phyloP scores from a whole-genome alignment of 768 basidiomycete species.

The Pleurotus pulmonarius region DNA sequence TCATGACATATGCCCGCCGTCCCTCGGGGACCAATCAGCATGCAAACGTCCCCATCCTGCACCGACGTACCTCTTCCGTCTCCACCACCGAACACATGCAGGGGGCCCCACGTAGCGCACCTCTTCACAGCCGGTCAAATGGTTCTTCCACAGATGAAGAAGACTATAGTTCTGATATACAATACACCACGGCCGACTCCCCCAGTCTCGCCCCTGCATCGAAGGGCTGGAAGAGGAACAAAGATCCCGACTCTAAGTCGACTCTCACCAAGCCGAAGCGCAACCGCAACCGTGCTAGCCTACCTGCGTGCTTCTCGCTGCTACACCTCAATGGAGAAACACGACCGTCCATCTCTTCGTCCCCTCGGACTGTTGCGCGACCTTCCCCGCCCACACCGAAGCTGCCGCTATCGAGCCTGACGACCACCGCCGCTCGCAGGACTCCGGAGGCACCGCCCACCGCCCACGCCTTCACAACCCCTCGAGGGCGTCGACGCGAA shows the following conservation, averaged over 20 bases:
- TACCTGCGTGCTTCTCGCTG: conserved; percentile 74
- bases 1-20: conserved; percentile 62
- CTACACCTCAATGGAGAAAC: conserved; percentile 47
- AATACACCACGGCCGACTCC: conserved; percentile 19
- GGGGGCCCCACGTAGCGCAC: conserved; percentile 39
- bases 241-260: conserved; percentile 15
- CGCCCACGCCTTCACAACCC: conserved; percentile 28
- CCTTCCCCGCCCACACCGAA: conserved; percentile 64
- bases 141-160: conserved; percentile 43
- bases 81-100: conserved; percentile 34
- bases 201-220: conserved; percentile 6
- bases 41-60: conserved; percentile 54
- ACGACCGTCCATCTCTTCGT: conserved; percentile 42
- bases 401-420: conserved; percentile 27
- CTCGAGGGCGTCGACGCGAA: conserved; percentile 50
- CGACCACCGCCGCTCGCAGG: conserved; percentile 16
- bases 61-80: conserved; percentile 48
- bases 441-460: conserved; percentile 2
- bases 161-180: conserved; percentile 33
- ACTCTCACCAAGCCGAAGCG: conserved; percentile 37
- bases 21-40: conserved; percentile 70
- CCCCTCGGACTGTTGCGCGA: conserved; percentile 42
- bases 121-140: conserved; percentile 29
- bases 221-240: conserved; percentile 19
- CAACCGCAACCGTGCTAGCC: conserved; percentile 64